phyloP scores from a whole-genome alignment of 208 protist genomes.

The Wallacemonas sp. region DNA sequence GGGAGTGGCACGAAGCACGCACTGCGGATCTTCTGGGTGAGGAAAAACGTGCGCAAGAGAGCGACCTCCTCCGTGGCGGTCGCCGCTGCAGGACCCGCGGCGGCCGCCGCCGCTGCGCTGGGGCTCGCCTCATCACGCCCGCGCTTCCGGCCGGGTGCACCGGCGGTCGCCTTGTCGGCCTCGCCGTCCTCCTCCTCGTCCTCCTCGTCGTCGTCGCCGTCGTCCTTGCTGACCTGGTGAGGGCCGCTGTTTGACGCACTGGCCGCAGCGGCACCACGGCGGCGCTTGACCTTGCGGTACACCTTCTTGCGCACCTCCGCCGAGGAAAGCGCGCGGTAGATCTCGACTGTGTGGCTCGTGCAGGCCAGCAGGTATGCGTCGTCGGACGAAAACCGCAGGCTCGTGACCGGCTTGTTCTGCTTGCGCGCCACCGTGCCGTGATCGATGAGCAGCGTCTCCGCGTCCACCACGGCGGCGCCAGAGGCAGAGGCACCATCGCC shows the following conservation, averaged over 20 bases:
- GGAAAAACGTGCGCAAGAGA: conserved; percentile 78
- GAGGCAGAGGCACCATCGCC: background rate
- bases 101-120: background rate
- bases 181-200: conserved; percentile 10
- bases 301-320: conserved; percentile 79
- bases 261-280: conserved; percentile 18
- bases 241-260: background rate
- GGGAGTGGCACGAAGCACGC: conserved; percentile 70
- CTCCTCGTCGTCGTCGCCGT: conserved; percentile 25
- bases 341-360: conserved; percentile 86
- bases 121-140: conserved; percentile 18
- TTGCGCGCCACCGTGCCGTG: conserved; percentile 78
- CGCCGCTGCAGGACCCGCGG: background rate
- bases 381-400: conserved; percentile 67
- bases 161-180: conserved; percentile 10
- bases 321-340: conserved; percentile 69
- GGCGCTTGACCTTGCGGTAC: conserved; percentile 73
- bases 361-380: conserved; percentile 71
- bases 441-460: conserved; percentile 30
- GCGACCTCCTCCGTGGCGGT: conserved; percentile 76
- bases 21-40: conserved; percentile 79
- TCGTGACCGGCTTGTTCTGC: conserved; percentile 81
- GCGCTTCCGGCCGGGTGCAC: conserved; percentile 11
- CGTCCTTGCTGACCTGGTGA: too few species aligned
- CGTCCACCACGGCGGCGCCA: background rate